Conservation (phyloP, 441 rosid genomes). For the Gossypium davidsonii region DNA sequence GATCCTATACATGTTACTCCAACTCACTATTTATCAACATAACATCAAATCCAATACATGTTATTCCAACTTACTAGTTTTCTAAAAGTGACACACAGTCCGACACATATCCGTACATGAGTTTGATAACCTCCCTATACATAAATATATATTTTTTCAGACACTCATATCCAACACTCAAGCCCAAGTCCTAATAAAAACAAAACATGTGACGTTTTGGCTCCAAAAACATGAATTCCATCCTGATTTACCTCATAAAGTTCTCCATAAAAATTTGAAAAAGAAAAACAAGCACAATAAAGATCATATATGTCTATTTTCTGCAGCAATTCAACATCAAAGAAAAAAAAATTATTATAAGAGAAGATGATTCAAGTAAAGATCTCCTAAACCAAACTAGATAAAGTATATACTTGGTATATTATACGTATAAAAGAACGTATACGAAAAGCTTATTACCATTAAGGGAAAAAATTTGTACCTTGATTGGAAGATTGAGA, state of each 20-base stretch:
- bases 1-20: background rate
- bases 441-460: background rate
- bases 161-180: background rate
- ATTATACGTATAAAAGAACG: background rate
- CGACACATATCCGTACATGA: background rate
- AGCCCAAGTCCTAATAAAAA: too few relatives aligned
- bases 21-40: background rate
- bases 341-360: background rate
- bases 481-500: conserved; percentile 5
- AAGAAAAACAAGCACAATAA: background rate
- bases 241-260: background rate
- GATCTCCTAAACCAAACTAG: conserved; percentile 1
- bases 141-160: background rate
- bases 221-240: background rate
- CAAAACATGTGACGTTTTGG: background rate
- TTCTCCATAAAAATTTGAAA: background rate
- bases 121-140: background rate
- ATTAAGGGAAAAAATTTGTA: background rate
- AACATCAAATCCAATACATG: background rate
- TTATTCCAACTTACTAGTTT: background rate
- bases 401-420: background rate
- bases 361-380: background rate
- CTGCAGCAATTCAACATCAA: background rate
- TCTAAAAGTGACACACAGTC: background rate
- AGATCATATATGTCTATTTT: background rate